Conservation (phyloP, 2,329 filamentous ascomycete species). For the Penicillium digitatum region DNA sequence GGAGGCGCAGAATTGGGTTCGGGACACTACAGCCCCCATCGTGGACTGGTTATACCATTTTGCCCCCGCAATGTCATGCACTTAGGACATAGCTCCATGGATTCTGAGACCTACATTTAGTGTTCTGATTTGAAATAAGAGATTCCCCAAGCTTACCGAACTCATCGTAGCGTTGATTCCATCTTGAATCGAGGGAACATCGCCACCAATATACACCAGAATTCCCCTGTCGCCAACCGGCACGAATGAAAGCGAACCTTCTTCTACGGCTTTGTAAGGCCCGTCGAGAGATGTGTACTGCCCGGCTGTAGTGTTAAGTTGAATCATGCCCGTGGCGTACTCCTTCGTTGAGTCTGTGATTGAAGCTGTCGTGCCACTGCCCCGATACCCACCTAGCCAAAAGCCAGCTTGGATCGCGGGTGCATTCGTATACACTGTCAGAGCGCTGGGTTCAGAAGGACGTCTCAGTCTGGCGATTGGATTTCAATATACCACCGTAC, state of each 20-base stretch:
- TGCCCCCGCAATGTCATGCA: conserved; percentile 13
- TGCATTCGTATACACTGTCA: conserved; percentile 7
- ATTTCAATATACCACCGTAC: conserved; percentile 5
- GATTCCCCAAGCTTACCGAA: neutral
- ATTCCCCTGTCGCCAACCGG: conserved; percentile 8
- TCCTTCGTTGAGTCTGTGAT: conserved; percentile 10
- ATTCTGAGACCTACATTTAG: conserved; percentile 3
- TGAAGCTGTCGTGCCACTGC: conserved; percentile 7
- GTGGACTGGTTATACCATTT: conserved; percentile 21
- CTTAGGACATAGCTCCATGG: conserved; percentile 11
- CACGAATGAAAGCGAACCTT: conserved; percentile 13
- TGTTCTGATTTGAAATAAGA: neutral
- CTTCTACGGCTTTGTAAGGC: conserved; percentile 9
- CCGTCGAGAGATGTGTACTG: conserved; percentile 5
- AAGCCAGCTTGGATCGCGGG: conserved; percentile 11
- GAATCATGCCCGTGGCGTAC: conserved; percentile 10
- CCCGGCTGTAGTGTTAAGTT: conserved; percentile 15
- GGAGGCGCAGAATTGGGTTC: conserved; percentile 17
- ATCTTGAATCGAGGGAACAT: conserved; percentile 12
- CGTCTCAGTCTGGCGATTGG: neutral
- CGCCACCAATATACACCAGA: conserved; percentile 17
- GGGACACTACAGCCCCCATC: conserved; percentile 7
- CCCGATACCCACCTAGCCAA: conserved; percentile 14
- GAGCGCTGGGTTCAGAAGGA: neutral
- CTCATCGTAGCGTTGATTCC: conserved; percentile 12